A percentile compares a stretch with the other conserved stretches of the same genome.
Conservation (phyloP, 805 yeast genomes). For the Suhomyces faveliae region DNA sequence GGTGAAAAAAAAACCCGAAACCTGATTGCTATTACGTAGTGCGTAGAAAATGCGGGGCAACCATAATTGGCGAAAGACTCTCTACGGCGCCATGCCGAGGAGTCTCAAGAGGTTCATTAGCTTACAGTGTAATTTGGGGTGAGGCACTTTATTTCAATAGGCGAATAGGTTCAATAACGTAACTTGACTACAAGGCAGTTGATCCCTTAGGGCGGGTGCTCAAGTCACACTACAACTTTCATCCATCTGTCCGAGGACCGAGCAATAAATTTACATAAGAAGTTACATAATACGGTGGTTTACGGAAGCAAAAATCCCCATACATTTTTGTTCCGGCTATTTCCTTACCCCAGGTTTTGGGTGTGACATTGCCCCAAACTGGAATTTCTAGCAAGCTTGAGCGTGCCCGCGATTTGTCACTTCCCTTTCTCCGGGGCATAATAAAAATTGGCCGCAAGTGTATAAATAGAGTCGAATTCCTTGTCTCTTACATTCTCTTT, state of each 20-base stretch:
- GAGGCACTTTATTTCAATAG: background rate
- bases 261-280: constrained; percentile 5
- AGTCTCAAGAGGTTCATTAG: background rate
- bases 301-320: constrained; percentile 7
- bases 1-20: background rate
- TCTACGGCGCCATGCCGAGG: background rate
- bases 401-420: background rate
- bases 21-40: background rate
- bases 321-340: constrained; percentile 10
- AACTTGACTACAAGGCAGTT: background rate
- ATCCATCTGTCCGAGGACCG: constrained; percentile 2
- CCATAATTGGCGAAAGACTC: background rate
- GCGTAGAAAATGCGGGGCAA: background rate
- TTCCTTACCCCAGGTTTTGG: constrained; percentile 25
- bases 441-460: background rate
- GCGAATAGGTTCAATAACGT: background rate
- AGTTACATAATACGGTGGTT: constrained; percentile 6
- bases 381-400: constrained; percentile 2
- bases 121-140: background rate
- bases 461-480: background rate
- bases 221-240: constrained; percentile 5
- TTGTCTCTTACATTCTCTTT: background rate
- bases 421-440: constrained; percentile 10
- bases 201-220: background rate
- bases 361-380: constrained; percentile 1